Evolutionary conservation across 2,329 filamentous ascomycete genomes (phyloP).

Genomic region (Coniochaeta ligniaria): DNA sequence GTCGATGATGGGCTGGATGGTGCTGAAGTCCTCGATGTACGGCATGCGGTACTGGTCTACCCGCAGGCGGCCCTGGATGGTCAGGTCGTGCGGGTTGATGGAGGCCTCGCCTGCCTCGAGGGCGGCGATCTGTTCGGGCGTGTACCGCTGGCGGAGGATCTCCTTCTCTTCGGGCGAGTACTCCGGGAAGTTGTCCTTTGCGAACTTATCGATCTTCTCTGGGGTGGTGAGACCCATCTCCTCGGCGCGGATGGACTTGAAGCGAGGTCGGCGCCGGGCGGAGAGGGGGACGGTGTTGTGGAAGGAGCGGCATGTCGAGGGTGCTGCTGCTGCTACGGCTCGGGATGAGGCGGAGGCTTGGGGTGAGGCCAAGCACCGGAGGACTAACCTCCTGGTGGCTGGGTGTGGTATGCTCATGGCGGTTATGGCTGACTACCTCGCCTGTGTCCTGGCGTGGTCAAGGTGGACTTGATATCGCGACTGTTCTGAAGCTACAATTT

Average conservation of each 20-base stretch:
- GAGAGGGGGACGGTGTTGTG: conserved; percentile 42
- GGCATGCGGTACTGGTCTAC: conserved; percentile 64
- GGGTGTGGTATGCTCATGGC: conserved; percentile 48
- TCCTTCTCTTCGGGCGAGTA: conserved; percentile 63
- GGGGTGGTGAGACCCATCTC: conserved; percentile 43
- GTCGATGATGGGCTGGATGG: conserved; percentile 72
- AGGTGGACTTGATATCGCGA: background rate
- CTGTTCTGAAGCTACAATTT: conserved; percentile 1
- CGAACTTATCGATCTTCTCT: conserved; percentile 34
- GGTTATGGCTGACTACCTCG: background rate
- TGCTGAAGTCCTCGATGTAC: conserved; percentile 79
- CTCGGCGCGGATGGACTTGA: conserved; percentile 44
- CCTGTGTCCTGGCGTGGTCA: background rate
- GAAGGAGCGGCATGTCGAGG: conserved; percentile 34
- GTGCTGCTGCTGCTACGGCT: conserved; percentile 14
- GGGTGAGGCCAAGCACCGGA: conserved; percentile 37
- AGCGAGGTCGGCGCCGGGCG: conserved; percentile 39
- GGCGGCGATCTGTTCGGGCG: conserved; percentile 71
- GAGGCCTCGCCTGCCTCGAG: conserved; percentile 74
- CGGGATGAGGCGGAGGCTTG: conserved; percentile 25
- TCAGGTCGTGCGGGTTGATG: conserved; percentile 67
- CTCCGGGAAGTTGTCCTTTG: conserved; percentile 44
- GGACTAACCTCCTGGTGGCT: conserved; percentile 41
- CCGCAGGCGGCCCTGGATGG: conserved; percentile 64
- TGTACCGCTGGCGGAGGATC: conserved; percentile 61